Conservation (phyloP, 2,329 filamentous ascomycete species). For the Ciborinia camelliae region DNA sequence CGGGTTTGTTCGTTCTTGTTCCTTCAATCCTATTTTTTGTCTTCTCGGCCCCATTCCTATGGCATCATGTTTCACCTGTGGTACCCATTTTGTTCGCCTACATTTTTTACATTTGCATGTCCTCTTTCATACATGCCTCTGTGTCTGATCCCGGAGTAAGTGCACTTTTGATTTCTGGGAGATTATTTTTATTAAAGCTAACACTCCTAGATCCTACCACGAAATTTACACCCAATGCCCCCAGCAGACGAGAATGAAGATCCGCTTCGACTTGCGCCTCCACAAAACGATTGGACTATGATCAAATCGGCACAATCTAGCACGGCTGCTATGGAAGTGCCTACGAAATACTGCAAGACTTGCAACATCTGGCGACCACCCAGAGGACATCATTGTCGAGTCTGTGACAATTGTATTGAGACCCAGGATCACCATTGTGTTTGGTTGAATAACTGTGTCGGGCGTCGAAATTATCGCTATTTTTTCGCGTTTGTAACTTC, state of each 20-base stretch:
- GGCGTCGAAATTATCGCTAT: constrained; percentile 94
- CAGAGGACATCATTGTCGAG: constrained; percentile 89
- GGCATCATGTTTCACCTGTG: constrained; percentile 83
- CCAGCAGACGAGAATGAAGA: constrained; percentile 71
- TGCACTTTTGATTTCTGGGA: constrained; percentile 29
- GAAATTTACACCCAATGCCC: constrained; percentile 89
- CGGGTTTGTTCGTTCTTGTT: constrained; percentile 73
- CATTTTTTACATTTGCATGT: constrained; percentile 83
- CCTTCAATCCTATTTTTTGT: constrained; percentile 82
- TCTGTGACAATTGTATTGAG: constrained; percentile 96
- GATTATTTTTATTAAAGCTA: constrained; percentile 19
- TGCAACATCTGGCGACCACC: constrained; percentile 97
- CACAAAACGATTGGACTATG: constrained; percentile 90
- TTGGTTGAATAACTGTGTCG: constrained; percentile 98
- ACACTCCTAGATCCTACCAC: constrained; percentile 74
- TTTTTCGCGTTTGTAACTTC: constrained; percentile 90
- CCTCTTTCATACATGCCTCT: constrained; percentile 91
- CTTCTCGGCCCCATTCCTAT: constrained; percentile 74
- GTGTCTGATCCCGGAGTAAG: constrained; percentile 88
- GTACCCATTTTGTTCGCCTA: constrained; percentile 90
- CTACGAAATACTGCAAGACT: constrained; percentile 96
- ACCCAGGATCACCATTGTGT: constrained; percentile 98
- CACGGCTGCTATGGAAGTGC: constrained; percentile 92
- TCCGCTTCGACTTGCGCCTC: constrained; percentile 74
- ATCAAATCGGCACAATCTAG: constrained; percentile 72